These are phyloP conservation scores for Alternaria dauci DNA, from an alignment of 2,329 filamentous ascomycete genomes.

Conservation along the genomic window DNA sequence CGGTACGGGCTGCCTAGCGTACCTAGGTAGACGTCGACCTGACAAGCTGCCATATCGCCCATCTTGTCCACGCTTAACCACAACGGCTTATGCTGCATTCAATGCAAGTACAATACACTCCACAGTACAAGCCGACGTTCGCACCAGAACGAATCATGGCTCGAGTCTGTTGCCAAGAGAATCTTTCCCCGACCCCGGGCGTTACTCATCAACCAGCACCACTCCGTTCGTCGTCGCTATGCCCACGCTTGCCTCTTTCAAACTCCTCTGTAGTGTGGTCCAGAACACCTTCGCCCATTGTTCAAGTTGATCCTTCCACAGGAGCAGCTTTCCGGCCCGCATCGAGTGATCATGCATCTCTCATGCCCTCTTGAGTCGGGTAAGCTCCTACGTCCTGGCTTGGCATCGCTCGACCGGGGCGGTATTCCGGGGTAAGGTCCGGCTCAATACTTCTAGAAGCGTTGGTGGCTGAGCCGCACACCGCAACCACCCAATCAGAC, in stretches of 20 bases:
- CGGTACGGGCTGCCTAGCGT: neutral
- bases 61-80: neutral
- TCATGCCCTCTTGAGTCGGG: neutral
- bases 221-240: neutral
- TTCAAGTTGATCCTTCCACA: neutral
- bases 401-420: neutral
- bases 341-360: neutral
- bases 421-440: conserved; percentile 19
- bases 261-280: neutral
- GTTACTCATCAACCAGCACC: neutral
- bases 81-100: neutral
- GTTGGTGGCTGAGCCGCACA: conserved; percentile 25
- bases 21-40: neutral
- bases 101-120: neutral
- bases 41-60: conserved; percentile 3
- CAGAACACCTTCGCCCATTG: neutral
- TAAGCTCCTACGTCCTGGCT: neutral
- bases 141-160: neutral
- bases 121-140: neutral
- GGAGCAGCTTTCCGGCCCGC: neutral
- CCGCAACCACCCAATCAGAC: conserved; percentile 15
- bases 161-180: neutral
- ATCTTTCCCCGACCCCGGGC: neutral
- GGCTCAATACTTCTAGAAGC: conserved; percentile 23
- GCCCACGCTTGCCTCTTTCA: neutral